Conservation (phyloP, 2,329 filamentous ascomycete genomes). For the Neofusicoccum ribis region DNA sequence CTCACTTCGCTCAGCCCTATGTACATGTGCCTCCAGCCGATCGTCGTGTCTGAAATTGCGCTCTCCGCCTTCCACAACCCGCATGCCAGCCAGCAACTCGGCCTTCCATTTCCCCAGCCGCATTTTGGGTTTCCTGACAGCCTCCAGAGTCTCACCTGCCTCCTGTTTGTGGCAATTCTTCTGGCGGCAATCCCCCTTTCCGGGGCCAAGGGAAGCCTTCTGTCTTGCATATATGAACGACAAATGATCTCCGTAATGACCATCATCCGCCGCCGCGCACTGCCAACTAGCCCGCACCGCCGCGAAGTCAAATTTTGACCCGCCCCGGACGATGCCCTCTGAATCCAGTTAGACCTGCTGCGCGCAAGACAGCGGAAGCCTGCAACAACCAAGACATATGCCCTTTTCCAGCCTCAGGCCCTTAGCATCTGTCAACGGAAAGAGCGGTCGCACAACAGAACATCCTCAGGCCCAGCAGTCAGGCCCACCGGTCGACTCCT, state of each 20-base stretch:
- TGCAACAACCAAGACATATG: conserved; percentile 4
- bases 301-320: neutral
- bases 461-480: neutral
- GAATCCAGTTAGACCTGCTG: neutral
- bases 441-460: neutral
- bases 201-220: neutral
- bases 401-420: conserved; percentile 1
- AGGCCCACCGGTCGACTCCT: neutral
- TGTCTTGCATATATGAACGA: conserved; percentile 15
- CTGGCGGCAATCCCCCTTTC: neutral
- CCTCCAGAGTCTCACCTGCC: neutral
- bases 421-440: neutral
- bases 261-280: neutral
- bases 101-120: neutral
- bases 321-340: neutral
- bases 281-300: neutral
- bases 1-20: neutral
- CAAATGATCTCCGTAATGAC: conserved; percentile 12
- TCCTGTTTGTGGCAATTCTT: neutral
- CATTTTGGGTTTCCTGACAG: neutral
- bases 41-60: conserved; percentile 4
- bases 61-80: neutral
- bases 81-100: neutral
- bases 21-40: neutral
- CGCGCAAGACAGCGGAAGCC: conserved; percentile 1